Conservation (phyloP, 1,284 basidiomycete genomes). For the Takashimella tepidaria region DNA sequence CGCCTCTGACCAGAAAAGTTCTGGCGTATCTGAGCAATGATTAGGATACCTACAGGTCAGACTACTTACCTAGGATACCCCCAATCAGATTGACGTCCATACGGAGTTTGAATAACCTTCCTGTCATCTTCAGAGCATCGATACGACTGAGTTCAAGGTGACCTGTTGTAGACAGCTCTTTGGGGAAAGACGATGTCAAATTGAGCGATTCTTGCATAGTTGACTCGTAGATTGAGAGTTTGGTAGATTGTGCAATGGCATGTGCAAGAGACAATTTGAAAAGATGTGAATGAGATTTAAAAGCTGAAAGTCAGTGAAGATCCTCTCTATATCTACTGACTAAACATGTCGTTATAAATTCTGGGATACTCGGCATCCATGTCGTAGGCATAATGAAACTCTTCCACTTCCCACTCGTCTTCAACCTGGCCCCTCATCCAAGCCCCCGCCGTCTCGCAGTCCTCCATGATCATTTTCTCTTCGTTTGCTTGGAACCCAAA, state of each 20-base stretch:
- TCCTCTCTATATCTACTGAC: conserved; percentile 20
- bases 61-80: conserved; percentile 66
- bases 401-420: conserved; percentile 80
- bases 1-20: conserved; percentile 93
- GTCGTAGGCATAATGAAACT: conserved; percentile 84
- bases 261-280: conserved; percentile 79
- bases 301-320: conserved; percentile 59
- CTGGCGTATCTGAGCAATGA: conserved; percentile 64
- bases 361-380: conserved; percentile 74
- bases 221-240: conserved; percentile 83
- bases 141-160: conserved; percentile 69
- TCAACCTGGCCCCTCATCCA: conserved; percentile 56
- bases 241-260: conserved; percentile 89
- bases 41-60: too few species aligned
- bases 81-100: conserved; percentile 87
- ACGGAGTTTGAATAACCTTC: conserved; percentile 78
- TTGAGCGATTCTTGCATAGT: conserved; percentile 72
- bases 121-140: conserved; percentile 82
- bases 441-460: conserved; percentile 67
- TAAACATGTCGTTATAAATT: conserved; percentile 61
- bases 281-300: conserved; percentile 77
- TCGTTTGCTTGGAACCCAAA: conserved; percentile 73
- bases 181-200: conserved; percentile 75
- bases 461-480: conserved; percentile 73
- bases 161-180: conserved; percentile 74